Conservation (phyloP, 768 basidiomycete species). For the Hemileccinum impolitum region DNA sequence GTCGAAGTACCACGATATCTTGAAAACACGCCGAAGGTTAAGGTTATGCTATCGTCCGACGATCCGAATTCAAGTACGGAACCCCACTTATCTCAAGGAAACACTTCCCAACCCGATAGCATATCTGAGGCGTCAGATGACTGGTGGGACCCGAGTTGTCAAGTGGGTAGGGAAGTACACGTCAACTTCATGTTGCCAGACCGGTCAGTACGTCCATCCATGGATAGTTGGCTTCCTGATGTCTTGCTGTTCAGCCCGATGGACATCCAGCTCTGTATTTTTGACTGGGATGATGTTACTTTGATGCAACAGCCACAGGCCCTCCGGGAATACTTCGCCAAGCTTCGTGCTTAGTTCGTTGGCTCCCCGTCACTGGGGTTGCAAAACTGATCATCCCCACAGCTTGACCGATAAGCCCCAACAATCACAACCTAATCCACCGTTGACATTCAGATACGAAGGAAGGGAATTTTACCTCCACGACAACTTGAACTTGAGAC, state of each 20-base stretch:
- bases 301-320: conserved; percentile 36
- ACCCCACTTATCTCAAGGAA: background rate
- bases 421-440: conserved; percentile 43
- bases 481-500: conserved; percentile 46
- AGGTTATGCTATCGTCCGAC: background rate
- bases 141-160: conserved; percentile 26
- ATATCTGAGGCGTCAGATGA: background rate
- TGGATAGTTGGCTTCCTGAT: conserved; percentile 3
- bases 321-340: conserved; percentile 39
- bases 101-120: background rate
- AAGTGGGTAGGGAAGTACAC: conserved; percentile 34
- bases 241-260: conserved; percentile 40
- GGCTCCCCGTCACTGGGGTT: background rate
- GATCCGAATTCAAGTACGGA: background rate
- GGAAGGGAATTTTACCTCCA: conserved; percentile 45
- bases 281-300: conserved; percentile 30
- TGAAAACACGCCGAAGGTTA: background rate
- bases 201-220: conserved; percentile 37
- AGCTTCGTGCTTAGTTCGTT: conserved; percentile 45
- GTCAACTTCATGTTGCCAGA: conserved; percentile 57
- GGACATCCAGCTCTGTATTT: conserved; percentile 52
- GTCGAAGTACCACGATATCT: background rate
- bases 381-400: conserved; percentile 6
- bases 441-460: conserved; percentile 38
- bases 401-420: conserved; percentile 34